A percentile compares a stretch with the other conserved stretches of the same genome.
Conservation (phyloP, 2,329 filamentous ascomycete genomes). For the Botrytis hyacinthi region DNA sequence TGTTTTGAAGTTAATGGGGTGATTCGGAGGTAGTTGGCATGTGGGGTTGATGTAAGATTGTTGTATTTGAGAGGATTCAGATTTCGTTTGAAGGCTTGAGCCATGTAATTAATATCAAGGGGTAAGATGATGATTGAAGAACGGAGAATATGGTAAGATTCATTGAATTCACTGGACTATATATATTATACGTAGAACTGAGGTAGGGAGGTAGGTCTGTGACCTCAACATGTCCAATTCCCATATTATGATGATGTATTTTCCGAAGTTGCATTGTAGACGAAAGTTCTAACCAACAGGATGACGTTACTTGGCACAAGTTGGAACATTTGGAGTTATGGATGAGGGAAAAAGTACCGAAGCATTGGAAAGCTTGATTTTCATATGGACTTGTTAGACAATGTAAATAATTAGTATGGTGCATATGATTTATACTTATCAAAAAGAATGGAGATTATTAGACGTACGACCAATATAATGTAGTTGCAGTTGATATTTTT, state of each 20-base stretch:
- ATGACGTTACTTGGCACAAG: constrained; percentile 14
- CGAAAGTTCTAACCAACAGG: background rate
- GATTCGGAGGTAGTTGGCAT: background rate
- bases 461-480: background rate
- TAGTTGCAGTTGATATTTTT: background rate
- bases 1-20: background rate
- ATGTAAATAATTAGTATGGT: background rate
- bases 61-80: background rate
- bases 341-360: background rate
- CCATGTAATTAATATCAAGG: constrained; percentile 2
- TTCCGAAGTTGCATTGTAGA: background rate
- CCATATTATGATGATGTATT: background rate
- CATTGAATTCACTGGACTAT: background rate
- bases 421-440: background rate
- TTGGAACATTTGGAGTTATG: constrained; percentile 1
- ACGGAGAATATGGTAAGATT: background rate
- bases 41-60: constrained; percentile 5
- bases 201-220: background rate
- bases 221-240: background rate
- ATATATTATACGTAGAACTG: background rate
- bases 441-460: background rate
- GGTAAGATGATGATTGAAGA: background rate
- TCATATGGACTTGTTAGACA: background rate
- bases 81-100: constrained; percentile 3
- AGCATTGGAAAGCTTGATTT: background rate